These are phyloP conservation scores for Trypanosoma theileri DNA, from an alignment of 208 protist species.

Conservation along the genomic window DNA sequence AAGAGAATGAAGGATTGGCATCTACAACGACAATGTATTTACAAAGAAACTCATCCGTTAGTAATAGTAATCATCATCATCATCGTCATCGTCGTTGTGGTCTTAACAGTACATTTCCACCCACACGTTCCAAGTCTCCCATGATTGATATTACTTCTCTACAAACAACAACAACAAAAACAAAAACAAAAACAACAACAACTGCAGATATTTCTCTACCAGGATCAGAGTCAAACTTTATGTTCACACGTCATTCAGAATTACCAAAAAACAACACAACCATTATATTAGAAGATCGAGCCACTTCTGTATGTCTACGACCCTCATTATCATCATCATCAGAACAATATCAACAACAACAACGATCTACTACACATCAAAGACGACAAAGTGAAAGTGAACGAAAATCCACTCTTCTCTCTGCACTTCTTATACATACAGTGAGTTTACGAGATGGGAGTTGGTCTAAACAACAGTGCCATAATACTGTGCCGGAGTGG, in stretches of 20 bases:
- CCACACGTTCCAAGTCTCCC: neutral
- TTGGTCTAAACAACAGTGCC: conserved; percentile 10
- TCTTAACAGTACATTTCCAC: neutral
- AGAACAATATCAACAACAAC: neutral
- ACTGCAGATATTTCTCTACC: no score
- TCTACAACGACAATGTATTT: no score
- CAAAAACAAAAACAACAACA: neutral
- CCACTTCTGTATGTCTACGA: neutral
- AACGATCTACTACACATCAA: neutral
- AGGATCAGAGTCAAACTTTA: no score
- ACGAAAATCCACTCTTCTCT: conserved; percentile 1
- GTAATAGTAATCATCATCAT: no score
- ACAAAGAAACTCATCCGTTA: no score
- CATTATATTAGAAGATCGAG: neutral
- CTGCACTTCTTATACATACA: conserved; percentile 8
- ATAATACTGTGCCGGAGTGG: conserved; percentile 25
- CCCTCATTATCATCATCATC: no score
- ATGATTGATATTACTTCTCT: neutral
- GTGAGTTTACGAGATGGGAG: neutral
- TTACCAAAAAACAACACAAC: neutral
- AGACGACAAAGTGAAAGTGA: neutral
- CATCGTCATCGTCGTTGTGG: no score
- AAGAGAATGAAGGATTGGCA: neutral
- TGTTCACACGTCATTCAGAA: no score
- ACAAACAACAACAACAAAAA: neutral